Evolutionary conservation across 345 rosid species (phyloP).

Genomic region (Eucalyptus paniculata): DNA sequence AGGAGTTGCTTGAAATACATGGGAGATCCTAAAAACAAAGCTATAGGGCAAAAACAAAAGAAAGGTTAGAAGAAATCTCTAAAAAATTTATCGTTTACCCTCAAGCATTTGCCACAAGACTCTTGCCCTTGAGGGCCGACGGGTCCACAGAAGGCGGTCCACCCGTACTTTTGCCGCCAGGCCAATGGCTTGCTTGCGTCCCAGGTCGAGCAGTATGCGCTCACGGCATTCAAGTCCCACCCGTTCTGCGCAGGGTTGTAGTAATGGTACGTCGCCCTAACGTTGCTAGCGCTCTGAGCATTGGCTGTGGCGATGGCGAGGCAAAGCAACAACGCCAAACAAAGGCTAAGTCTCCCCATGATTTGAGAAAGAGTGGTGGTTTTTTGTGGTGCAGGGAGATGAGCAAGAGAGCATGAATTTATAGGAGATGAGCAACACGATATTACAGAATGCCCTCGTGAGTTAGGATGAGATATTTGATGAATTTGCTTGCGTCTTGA

Average conservation of each 20-base stretch:
- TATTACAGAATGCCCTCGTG: not conserved
- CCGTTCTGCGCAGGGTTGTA: constrained; percentile 28
- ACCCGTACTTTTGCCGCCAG: constrained; percentile 53
- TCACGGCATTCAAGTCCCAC: constrained; percentile 35
- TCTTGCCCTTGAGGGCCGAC: constrained; percentile 45
- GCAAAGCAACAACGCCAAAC: not conserved
- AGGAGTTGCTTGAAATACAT: not conserved
- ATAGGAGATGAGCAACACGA: not conserved
- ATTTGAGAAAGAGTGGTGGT: not conserved
- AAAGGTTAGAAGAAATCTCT: not conserved
- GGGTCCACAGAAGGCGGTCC: constrained; percentile 62
- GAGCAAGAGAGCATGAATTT: not conserved
- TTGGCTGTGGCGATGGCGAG: not conserved
- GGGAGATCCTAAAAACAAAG: not conserved
- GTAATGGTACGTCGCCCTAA: constrained; percentile 45
- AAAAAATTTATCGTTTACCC: not conserved
- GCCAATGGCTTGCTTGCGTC: constrained; percentile 40
- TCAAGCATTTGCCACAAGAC: constrained; percentile 47
- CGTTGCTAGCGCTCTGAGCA: constrained; percentile 27
- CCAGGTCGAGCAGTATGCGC: constrained; percentile 58
- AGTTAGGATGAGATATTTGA: not conserved
- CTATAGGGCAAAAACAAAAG: not conserved
- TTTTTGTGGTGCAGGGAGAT: not conserved
- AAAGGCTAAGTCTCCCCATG: not conserved
- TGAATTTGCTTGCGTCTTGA: not conserved